These are phyloP conservation scores for Oryza rufipogon DNA, from an alignment of 176 grass and related monocot species.

Conservation along the genomic window DNA sequence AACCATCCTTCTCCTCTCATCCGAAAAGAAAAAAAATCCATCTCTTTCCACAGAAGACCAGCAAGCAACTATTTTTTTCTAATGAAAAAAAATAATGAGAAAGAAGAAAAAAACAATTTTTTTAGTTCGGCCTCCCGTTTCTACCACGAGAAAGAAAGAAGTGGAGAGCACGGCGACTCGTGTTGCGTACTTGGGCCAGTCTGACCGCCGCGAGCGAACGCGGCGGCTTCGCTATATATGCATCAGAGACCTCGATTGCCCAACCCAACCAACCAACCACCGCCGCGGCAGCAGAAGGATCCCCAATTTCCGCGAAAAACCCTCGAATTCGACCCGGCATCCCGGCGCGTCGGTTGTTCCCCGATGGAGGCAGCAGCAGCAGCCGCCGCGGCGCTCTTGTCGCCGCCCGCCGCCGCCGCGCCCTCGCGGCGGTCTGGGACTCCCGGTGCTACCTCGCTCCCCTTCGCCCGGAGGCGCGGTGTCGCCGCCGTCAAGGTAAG, in stretches of 20 bases:
- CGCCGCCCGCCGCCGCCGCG: conserved; percentile 48
- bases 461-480: conserved; percentile 38
- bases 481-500: conserved; percentile 67
- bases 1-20: no score
- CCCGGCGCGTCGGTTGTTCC: background rate
- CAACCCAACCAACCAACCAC: background rate
- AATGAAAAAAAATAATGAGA: no score
- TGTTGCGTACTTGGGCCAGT: background rate
- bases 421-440: conserved; percentile 38
- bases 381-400: conserved; percentile 59
- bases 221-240: background rate
- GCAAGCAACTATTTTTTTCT: background rate
- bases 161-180: background rate
- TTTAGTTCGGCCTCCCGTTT: background rate
- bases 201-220: background rate
- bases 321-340: background rate
- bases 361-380: conserved; percentile 62
- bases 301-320: background rate
- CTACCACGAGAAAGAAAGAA: background rate
- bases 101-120: background rate
- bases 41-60: background rate
- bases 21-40: background rate
- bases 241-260: background rate
- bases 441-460: conserved; percentile 36
- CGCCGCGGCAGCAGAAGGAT: conserved; percentile 19